Base-by-base conservation (phyloP, 2,329 filamentous ascomycete species). In the Chrysosporium keratinophilum region DNA sequence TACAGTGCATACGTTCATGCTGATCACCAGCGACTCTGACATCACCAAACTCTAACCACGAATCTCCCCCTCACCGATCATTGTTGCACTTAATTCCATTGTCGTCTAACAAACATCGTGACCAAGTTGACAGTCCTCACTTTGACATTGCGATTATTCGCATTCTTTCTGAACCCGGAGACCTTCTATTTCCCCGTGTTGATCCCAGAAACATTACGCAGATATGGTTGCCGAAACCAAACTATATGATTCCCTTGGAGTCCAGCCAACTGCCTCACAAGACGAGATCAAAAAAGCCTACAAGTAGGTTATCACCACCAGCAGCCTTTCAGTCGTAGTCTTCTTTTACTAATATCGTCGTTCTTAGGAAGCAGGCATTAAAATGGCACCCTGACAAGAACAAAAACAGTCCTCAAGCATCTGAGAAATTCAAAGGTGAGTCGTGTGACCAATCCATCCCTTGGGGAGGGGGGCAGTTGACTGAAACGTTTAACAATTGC, bases 321-420 rank as follows among this genome's bases (percentile, higher is more conserved):
- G 44, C 35, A 45, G 12, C 10, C n/a, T 46, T 6, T 11, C n/a
- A 37, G 6, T 40, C 9, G 28, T n/a, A 6, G 11, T 33, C 12
- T 23, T 31, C 42, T n/a, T 28, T 46, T 37, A 23, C 42, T 46
- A 50, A 54, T 50, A 44, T 60, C 63, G 57, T 62, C 45, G 33
- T 20, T 14, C 11, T 9, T 68, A 88, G 86, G 59, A 95, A 95
- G 78, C 80, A 84, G 54, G 91, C 91, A 52, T 73, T 97, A 68
- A 94, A 90, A 74, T 90, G 83, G 73, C 93, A 98, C 67, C 93
- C 93, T 5, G 93, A 98, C 77, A 98, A 97, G 78, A 98, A 97
- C 78, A 90, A 90, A 71, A 84, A 95, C 73, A 89, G 91, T 63
- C 83, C 89, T 31, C 74, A 82, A 50, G 88, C 91, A 7, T 77